These are phyloP conservation scores for Xylaria castorea DNA, from an alignment of 495 filamentous ascomycete genomes.

Conservation along the genomic window DNA sequence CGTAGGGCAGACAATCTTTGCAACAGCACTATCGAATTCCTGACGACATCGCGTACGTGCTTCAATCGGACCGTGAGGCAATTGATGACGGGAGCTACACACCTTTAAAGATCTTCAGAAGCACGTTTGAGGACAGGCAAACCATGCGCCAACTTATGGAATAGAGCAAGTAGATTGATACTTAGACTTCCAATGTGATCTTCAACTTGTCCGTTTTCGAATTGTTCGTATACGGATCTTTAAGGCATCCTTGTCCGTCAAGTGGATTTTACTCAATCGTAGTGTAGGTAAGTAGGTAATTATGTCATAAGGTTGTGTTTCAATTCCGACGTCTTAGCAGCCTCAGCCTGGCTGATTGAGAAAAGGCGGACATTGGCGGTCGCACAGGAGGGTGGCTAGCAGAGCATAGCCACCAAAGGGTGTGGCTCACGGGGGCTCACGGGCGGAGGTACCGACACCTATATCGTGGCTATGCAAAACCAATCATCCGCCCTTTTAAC, in stretches of 20 bases:
- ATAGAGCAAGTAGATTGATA: not conserved
- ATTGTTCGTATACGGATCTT: not conserved
- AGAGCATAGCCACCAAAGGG: too few relatives aligned
- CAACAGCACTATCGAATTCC: not conserved
- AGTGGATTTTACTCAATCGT: conserved; percentile 12
- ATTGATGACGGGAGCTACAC: not conserved
- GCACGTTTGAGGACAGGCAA: not conserved
- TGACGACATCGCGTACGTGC: not conserved
- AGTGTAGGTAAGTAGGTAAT: not conserved
- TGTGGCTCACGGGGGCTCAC: not conserved
- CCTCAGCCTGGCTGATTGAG: not conserved
- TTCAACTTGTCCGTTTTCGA: not conserved
- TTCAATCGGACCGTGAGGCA: not conserved
- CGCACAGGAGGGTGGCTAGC: not conserved
- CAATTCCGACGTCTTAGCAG: not conserved
- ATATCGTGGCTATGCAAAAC: conserved; percentile 16
- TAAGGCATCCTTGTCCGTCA: conserved; percentile 10
- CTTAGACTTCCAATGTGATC: conserved; percentile 2
- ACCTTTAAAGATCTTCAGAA: not conserved
- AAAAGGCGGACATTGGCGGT: conserved; percentile 1
- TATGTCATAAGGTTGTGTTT: conserved; percentile 14
- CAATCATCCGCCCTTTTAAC: not conserved
- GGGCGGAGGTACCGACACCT: conserved; percentile 1
- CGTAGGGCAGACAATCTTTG: conserved; percentile 17
- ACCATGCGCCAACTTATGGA: not conserved